Evolutionary conservation across 2,329 filamentous ascomycete species (phyloP), one percentile per base, ranked within the genome.

Genomic region (Nannizziopsis barbatae): DNA sequence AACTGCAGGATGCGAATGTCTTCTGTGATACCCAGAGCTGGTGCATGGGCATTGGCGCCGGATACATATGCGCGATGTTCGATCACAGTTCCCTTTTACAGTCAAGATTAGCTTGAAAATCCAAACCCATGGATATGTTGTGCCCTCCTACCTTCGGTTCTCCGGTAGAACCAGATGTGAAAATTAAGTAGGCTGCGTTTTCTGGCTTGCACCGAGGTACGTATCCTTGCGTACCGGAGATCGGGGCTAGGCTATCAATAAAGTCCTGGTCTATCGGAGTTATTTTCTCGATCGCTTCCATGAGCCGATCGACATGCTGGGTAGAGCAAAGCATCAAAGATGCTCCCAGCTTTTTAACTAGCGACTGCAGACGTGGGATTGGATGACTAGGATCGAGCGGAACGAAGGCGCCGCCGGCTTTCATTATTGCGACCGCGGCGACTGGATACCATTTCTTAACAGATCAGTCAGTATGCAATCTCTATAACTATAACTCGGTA

Each of bases 61-160:
- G 79, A 77, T 1, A 77, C 73, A 11, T 80, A 71, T 0, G 79
- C 74, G 0, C 67, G 65, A 55, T 85, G 82, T 9, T 75, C 76
- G 52, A 83, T 75, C 42, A 81, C 72, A n/a, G 81, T 75, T 2
- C 79, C 81, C 65, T 68, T 47, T n/a, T 11, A 17, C 31, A 9
- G 10, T 36, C 22, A 27, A 27, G 7, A 27, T 27, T 27, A 27
- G 22, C 22, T 3, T 27, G 22, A 7, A 27, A 7, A 27, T 27
- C 22, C 7, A 27, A 27, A 27, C 3, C 22, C 22, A 3, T 27
- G 22, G 22, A 27, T 27, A 27, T 27, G 7, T 27, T 27, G 22
- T 7, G 22, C 22, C 22, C 22, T 50, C 55, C 41, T 51, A 67
- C 65, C 56, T 78, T 77, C 0, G 77, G 75, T 47, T 71, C 69